These are phyloP conservation scores for Penicillium corylophilum DNA, from an alignment of 2,329 filamentous ascomycete genomes.

Conservation along the genomic window DNA sequence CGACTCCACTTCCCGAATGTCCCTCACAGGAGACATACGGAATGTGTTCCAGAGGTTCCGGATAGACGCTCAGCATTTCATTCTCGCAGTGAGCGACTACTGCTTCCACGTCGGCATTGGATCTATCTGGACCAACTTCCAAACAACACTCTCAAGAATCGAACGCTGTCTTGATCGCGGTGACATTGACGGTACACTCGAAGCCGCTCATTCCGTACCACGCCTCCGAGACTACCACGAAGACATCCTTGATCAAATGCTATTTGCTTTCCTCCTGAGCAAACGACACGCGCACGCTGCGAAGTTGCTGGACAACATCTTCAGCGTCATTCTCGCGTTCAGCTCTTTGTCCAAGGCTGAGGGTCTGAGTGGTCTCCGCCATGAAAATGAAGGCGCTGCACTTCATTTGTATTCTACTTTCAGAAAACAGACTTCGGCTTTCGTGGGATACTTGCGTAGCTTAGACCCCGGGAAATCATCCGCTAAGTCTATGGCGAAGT, in stretches of 20 bases:
- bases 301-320: slow-evolving; percentile 73
- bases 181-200: slow-evolving; percentile 47
- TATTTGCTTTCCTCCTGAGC: slow-evolving; percentile 69
- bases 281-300: slow-evolving; percentile 73
- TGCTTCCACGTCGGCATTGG: slow-evolving; percentile 77
- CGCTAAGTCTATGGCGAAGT: slow-evolving; percentile 34
- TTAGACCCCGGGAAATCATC: slow-evolving; percentile 63
- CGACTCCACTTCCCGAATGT: slow-evolving; percentile 48
- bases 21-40: slow-evolving; percentile 35
- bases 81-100: slow-evolving; percentile 70
- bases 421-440: slow-evolving; percentile 69
- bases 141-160: slow-evolving; percentile 62
- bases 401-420: slow-evolving; percentile 63
- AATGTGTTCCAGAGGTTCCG: slow-evolving; percentile 61
- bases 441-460: slow-evolving; percentile 69
- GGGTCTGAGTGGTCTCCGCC: slow-evolving; percentile 41
- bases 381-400: slow-evolving; percentile 42
- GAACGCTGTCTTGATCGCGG: slow-evolving; percentile 56
- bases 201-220: slow-evolving; percentile 61
- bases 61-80: slow-evolving; percentile 76
- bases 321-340: slow-evolving; percentile 69
- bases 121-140: slow-evolving; percentile 70
- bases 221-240: slow-evolving; percentile 70
- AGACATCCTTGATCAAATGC: slow-evolving; percentile 69
- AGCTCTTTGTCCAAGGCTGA: slow-evolving; percentile 45